phyloP scores from a whole-genome alignment of 2,329 filamentous ascomycete species.

The Coniochaeta prunicola region DNA sequence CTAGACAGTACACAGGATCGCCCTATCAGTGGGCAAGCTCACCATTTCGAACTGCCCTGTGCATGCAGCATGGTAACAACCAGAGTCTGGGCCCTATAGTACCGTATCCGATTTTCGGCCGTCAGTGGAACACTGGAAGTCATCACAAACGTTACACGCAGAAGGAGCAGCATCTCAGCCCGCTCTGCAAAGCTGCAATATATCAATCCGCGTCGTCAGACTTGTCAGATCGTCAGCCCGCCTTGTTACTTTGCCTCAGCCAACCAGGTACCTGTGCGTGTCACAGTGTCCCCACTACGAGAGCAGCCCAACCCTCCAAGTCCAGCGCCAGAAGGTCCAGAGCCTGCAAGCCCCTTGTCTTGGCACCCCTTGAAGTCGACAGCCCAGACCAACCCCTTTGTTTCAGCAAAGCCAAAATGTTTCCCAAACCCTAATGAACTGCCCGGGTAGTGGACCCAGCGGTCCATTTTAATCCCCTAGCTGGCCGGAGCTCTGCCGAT shows the following conservation, averaged over 20 bases:
- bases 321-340: not conserved
- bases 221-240: too few species aligned
- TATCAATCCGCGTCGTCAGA: not conserved
- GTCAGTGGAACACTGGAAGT: too few species aligned
- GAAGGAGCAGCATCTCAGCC: too few species aligned
- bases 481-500: not conserved
- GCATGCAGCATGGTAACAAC: too few species aligned
- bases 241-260: not conserved
- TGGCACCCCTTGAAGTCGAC: not conserved
- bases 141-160: too few species aligned
- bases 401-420: not conserved
- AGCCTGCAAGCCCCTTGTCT: not conserved
- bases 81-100: too few species aligned
- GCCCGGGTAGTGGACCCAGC: not conserved
- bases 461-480: not conserved
- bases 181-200: not conserved
- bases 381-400: not conserved
- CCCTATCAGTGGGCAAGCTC: too few species aligned
- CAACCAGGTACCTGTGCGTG: not conserved
- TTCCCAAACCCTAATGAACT: not conserved
- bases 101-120: too few species aligned
- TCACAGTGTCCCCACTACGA: not conserved
- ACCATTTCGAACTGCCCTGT: too few species aligned
- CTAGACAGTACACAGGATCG: too few species aligned
- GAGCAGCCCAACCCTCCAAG: not conserved